phyloP scores from a whole-genome alignment of 1,284 basidiomycete genomes.

The Apiotrichum porosum region DNA sequence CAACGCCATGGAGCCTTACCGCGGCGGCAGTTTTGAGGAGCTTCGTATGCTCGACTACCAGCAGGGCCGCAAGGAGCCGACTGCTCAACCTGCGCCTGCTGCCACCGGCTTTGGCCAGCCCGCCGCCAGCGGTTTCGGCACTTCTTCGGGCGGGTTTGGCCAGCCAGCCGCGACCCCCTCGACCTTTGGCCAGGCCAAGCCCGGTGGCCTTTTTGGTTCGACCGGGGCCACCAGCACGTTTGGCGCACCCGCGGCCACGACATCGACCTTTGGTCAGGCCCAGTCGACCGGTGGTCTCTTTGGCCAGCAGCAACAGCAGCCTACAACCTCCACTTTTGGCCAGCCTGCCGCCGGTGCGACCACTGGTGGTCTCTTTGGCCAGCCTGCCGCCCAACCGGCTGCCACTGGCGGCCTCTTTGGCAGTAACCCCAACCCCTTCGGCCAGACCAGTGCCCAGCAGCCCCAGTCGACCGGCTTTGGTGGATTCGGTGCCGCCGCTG shows the following conservation, averaged over 20 bases:
- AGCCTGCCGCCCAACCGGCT: conserved; percentile 15
- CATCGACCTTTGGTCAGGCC: conserved; percentile 41
- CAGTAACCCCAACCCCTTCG: background rate
- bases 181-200: conserved; percentile 27
- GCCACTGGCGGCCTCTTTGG: conserved; percentile 2
- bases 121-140: conserved; percentile 53
- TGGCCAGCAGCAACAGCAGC: conserved; percentile 27
- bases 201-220: conserved; percentile 38
- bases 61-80: conserved; percentile 55
- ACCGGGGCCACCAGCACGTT: conserved; percentile 2
- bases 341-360: conserved; percentile 24
- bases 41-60: conserved; percentile 53
- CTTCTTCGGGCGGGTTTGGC: conserved; percentile 13
- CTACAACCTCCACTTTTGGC: conserved; percentile 32
- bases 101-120: conserved; percentile 41
- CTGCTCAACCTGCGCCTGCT: conserved; percentile 26
- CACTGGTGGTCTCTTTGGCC: conserved; percentile 42
- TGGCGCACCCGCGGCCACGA: conserved; percentile 1
- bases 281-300: conserved; percentile 37
- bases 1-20: conserved; percentile 41
- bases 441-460: conserved; percentile 16
- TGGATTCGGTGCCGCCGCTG: conserved; percentile 37
- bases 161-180: conserved; percentile 27
- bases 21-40: conserved; percentile 43
- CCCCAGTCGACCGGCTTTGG: conserved; percentile 45